These are phyloP conservation scores for Boletus barrowsii DNA, from an alignment of 768 basidiomycete species.

Conservation along the genomic window DNA sequence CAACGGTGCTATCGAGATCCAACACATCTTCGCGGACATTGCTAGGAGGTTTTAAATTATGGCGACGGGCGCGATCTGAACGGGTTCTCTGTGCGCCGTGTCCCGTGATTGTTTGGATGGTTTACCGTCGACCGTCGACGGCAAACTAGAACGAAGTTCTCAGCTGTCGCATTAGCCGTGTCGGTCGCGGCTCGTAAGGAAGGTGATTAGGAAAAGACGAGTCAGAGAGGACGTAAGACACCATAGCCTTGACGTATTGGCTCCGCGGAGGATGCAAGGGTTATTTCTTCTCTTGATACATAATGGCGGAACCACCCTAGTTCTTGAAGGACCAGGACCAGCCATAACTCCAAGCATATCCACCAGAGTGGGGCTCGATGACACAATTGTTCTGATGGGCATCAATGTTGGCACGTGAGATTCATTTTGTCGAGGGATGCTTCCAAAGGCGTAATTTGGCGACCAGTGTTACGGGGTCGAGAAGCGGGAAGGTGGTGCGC, in stretches of 20 bases:
- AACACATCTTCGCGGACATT: slow-evolving; percentile 51
- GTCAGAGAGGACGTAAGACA: not conserved
- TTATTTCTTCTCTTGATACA: not conserved
- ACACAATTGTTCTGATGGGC: not conserved
- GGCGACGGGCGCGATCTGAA: slow-evolving; percentile 26
- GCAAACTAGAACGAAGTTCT: slow-evolving; percentile 23
- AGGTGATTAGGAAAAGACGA: not conserved
- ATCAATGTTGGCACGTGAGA: not conserved
- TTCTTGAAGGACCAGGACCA: not conserved
- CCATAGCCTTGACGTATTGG: not conserved
- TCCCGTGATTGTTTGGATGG: slow-evolving; percentile 30
- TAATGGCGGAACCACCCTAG: not conserved
- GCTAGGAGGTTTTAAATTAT: slow-evolving; percentile 37
- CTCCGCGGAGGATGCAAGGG: not conserved
- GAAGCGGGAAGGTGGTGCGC: not conserved
- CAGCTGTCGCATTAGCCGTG: slow-evolving; percentile 20
- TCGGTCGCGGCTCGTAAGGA: slow-evolving; percentile 11
- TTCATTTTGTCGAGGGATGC: not conserved
- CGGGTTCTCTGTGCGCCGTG: slow-evolving; percentile 29
- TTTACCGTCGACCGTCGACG: slow-evolving; percentile 15
- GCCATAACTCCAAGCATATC: not conserved
- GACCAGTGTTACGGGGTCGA: too few species aligned
- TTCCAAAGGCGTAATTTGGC: not conserved
- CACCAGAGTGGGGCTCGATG: not conserved
- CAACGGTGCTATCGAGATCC: slow-evolving; percentile 45